Conservation (phyloP, 192 early-diverging fungal species). For the Coemansia sp. region DNA sequence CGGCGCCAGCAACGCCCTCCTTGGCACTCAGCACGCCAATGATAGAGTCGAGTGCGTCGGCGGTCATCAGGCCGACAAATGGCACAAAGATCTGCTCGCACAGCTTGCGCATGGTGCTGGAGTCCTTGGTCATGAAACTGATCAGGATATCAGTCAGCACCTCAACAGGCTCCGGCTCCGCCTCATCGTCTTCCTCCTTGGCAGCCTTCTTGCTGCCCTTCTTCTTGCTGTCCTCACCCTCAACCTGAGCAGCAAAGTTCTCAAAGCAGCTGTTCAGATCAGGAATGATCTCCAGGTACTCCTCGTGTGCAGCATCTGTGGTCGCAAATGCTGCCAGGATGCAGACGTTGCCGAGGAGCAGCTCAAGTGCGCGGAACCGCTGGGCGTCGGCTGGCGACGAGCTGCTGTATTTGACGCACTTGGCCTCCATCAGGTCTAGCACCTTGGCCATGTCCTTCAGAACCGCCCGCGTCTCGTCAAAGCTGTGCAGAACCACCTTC, state of each 20-base stretch:
- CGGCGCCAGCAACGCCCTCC: constrained; percentile 57
- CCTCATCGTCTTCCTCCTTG: constrained; percentile 52
- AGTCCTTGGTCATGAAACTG: constrained; percentile 81
- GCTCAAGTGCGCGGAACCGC: constrained; percentile 31
- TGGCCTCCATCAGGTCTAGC: constrained; percentile 10
- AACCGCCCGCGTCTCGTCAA: constrained; percentile 5
- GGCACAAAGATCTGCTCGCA: constrained; percentile 81
- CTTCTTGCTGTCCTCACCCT: constrained; percentile 39
- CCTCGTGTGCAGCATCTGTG: constrained; percentile 62
- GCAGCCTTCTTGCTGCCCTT: constrained; percentile 34
- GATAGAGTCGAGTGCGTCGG: constrained; percentile 71
- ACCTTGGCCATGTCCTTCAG: constrained; percentile 11
- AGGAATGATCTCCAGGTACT: constrained; percentile 51
- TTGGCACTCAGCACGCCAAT: constrained; percentile 62
- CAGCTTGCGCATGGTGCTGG: constrained; percentile 66
- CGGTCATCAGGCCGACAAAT: constrained; percentile 72
- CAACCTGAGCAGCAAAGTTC: constrained; percentile 55
- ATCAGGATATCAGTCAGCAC: constrained; percentile 92
- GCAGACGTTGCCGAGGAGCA: constrained; percentile 32
- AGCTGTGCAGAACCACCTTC: constrained; percentile 8
- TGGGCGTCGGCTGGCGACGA: constrained; percentile 4
- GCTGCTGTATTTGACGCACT: neutral
- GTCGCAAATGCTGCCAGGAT: constrained; percentile 48
- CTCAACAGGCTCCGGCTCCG: constrained; percentile 78
- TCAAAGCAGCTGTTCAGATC: constrained; percentile 76